Base-by-base conservation (phyloP, 2,329 filamentous ascomycete genomes). In the Sordariomycetes sp. region DNA sequence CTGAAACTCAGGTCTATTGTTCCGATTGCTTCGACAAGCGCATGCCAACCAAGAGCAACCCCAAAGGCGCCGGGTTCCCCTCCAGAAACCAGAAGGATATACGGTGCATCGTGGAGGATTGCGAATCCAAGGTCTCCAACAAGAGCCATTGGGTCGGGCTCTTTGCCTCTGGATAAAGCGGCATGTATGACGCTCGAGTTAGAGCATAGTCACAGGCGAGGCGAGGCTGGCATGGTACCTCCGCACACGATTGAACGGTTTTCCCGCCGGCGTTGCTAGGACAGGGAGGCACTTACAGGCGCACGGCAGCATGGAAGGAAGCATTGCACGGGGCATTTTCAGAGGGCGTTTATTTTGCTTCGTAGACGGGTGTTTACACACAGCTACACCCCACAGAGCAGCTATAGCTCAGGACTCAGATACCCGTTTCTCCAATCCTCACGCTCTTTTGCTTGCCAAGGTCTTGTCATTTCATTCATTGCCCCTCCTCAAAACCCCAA, bases 131-230 rank as follows among this genome's bases (percentile, higher is more conserved):
- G 21, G 68, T 76, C 4, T 58, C 56, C 12, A 46, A 48, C 14
- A 80, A 79, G 51, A 52, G 56, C 3, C 65, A 70, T 30, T 81
- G 76, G 76, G 66, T 80, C 12, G 76, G 76, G 9, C 66, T 79
- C 24, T 80, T 71, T 21, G 25, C 23, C 10, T 34, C 29, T 31
- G 15, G 15, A 8, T 8, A 31, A 20, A 6, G n/a, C 14, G 14
- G 14, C 18, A 21, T 41, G 11, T 17, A 36, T 30, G 21, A 21
- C 24, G 26, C 21, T 28, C 17, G 9, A 8, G 7, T 23, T 21
- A 21, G 18, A 7, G 4, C 14, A 8, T 32, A 21, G 11, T 12
- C 8, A 19, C 19, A 11, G 11, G 24, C 17, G 16, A 25, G 10
- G 21, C n/a, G 10, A n/a, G 25, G 8, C 15, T 21, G 33, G 33